Percentiles rank a stretch among this genome's conserved stretches.
phyloP scores from a whole-genome alignment of 768 basidiomycete species.

The Suillus cothurnatus region DNA sequence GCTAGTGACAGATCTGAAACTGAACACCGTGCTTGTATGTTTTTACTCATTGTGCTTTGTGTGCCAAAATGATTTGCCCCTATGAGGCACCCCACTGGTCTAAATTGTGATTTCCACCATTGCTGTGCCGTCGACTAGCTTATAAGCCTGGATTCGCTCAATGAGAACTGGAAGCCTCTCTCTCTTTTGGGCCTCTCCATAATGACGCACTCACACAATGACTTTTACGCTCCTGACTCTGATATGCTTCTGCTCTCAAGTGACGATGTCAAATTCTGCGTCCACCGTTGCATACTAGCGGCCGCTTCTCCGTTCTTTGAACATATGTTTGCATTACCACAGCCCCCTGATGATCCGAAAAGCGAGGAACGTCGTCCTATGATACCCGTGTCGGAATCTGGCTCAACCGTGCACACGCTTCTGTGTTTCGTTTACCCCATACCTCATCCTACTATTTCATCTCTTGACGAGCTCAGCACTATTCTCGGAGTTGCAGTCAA shows the following conservation, averaged over 20 bases:
- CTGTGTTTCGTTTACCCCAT: slow-evolving; percentile 66
- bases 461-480: slow-evolving; percentile 54
- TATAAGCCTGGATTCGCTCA: background rate
- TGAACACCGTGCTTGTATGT: slow-evolving; percentile 24
- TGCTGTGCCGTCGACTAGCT: background rate
- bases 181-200: slow-evolving; percentile 13
- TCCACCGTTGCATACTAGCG: slow-evolving; percentile 63
- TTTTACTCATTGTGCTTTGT: slow-evolving; percentile 9
- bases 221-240: slow-evolving; percentile 49
- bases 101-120: background rate
- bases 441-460: slow-evolving; percentile 50
- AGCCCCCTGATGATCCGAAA: slow-evolving; percentile 34
- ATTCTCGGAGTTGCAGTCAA: slow-evolving; percentile 60
- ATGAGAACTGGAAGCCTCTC: slow-evolving; percentile 15
- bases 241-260: slow-evolving; percentile 55
- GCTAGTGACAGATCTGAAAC: slow-evolving; percentile 23
- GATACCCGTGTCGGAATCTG: slow-evolving; percentile 58
- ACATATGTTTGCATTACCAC: slow-evolving; percentile 70
- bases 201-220: slow-evolving; percentile 33
- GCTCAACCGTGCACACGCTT: slow-evolving; percentile 46
- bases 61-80: slow-evolving; percentile 4
- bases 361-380: slow-evolving; percentile 37
- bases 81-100: background rate
- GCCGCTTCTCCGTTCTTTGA: slow-evolving; percentile 68
- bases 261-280: slow-evolving; percentile 51